Percentiles rank a stretch among this genome's conserved stretches.
phyloP scores from a whole-genome alignment of 495 filamentous ascomycete species.

The Tetracladium setigerum region DNA sequence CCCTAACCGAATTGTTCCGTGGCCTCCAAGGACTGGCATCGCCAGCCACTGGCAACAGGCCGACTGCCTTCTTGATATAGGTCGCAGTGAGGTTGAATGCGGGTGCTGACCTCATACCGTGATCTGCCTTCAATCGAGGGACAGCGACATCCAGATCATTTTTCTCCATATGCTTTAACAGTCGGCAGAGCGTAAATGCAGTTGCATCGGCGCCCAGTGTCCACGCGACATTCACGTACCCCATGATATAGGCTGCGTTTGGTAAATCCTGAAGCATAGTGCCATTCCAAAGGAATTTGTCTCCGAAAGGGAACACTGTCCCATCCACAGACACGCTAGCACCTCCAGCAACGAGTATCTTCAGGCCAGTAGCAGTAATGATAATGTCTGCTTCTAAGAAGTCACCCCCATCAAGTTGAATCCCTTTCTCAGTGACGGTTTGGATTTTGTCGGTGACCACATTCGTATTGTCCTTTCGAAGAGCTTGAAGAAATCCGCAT shows the following conservation, averaged over 20 bases:
- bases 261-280: constrained; percentile 29
- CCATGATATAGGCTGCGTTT: constrained; percentile 23
- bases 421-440: constrained; percentile 46
- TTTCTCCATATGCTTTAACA: constrained; percentile 29
- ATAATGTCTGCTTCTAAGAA: constrained; percentile 58
- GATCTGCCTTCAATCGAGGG: constrained; percentile 8
- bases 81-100: constrained; percentile 21
- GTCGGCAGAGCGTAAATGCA: background rate
- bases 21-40: constrained; percentile 44
- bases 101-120: background rate
- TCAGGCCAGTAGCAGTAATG: constrained; percentile 64
- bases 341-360: constrained; percentile 21
- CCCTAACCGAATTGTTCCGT: constrained; percentile 27
- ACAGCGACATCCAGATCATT: constrained; percentile 25
- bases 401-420: constrained; percentile 48
- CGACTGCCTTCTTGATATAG: constrained; percentile 7
- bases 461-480: constrained; percentile 46
- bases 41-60: constrained; percentile 5
- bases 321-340: constrained; percentile 22
- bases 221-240: constrained; percentile 30
- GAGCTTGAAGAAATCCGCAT: constrained; percentile 60
- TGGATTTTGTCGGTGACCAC: constrained; percentile 61
- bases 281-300: constrained; percentile 28
- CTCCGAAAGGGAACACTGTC: background rate
- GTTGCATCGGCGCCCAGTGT: constrained; percentile 31